Conservation (phyloP, 352 stramenopile species). For the Phytophthora podocarpi region DNA sequence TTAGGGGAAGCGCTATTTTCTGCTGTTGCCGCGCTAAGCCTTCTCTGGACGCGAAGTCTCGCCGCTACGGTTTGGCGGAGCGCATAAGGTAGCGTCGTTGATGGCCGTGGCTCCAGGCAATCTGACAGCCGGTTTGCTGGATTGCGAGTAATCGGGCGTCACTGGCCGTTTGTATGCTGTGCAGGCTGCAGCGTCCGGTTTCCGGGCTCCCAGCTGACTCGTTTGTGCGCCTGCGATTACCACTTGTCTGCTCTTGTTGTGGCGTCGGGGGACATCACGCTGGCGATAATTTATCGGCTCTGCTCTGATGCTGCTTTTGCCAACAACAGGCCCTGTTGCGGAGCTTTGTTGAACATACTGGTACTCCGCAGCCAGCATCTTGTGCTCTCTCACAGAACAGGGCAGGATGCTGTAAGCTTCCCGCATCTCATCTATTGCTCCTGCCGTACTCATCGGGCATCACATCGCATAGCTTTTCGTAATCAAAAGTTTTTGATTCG, state of each 20-base stretch:
- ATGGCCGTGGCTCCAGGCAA: slow-evolving; percentile 14
- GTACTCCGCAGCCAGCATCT: too few species aligned
- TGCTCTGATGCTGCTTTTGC: neutral
- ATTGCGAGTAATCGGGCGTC: slow-evolving; percentile 3
- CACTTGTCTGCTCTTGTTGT: slow-evolving; percentile 23
- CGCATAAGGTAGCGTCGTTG: slow-evolving; percentile 22
- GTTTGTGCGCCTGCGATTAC: slow-evolving; percentile 16
- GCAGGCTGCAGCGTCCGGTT: slow-evolving; percentile 13
- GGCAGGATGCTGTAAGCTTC: too few species aligned
- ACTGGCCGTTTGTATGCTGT: slow-evolving; percentile 13
- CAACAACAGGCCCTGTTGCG: too few species aligned
- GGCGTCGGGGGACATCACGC: slow-evolving; percentile 1
- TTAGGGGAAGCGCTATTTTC: too few species aligned
- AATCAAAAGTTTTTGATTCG: too few species aligned
- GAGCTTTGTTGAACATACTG: too few species aligned
- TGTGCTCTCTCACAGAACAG: too few species aligned
- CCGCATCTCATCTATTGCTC: too few species aligned
- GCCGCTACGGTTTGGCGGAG: neutral
- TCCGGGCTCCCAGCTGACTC: slow-evolving; percentile 28
- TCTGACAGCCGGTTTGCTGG: slow-evolving; percentile 25
- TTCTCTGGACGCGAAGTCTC: neutral
- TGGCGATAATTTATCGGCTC: too few species aligned
- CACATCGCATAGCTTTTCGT: too few species aligned
- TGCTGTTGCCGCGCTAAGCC: too few species aligned
- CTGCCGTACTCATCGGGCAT: too few species aligned